Conservation (phyloP, 1,139 yeast genomes). For the Suhomyces bolitotheri region DNA sequence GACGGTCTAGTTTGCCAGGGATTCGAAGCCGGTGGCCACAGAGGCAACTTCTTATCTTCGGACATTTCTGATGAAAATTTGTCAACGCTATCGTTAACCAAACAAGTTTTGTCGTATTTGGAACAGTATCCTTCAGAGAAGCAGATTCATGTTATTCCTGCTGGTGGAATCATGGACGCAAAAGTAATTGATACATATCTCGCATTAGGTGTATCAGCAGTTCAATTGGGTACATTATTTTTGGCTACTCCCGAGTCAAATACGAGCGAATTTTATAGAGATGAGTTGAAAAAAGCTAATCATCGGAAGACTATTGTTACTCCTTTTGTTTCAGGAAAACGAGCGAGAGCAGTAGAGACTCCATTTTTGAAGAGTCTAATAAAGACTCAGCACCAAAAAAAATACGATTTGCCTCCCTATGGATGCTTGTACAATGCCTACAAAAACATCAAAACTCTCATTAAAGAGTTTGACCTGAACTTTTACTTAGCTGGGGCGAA, state of each 20-base stretch:
- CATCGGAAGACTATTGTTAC: constrained; percentile 33
- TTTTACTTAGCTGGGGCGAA: constrained; percentile 39
- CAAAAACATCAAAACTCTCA: constrained; percentile 23
- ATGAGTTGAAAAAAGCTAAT: constrained; percentile 5
- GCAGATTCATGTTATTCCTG: constrained; percentile 33
- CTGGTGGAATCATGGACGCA: constrained; percentile 48
- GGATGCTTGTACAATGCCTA: constrained; percentile 39
- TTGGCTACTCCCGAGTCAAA: constrained; percentile 37
- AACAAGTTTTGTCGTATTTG: constrained; percentile 20
- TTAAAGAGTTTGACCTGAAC: constrained; percentile 22
- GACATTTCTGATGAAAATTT: constrained; percentile 33
- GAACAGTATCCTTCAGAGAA: constrained; percentile 18
- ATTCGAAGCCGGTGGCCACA: constrained; percentile 56
- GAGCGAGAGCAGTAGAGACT: constrained; percentile 39
- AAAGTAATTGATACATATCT: constrained; percentile 27
- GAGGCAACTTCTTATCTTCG: constrained; percentile 42
- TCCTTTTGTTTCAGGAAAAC: constrained; percentile 38
- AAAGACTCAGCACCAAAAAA: background rate
- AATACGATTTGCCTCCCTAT: constrained; percentile 33
- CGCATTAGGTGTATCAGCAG: constrained; percentile 44
- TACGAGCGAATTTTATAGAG: constrained; percentile 22
- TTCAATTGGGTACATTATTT: constrained; percentile 49
- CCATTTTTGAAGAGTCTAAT: constrained; percentile 26
- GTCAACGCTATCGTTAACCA: constrained; percentile 35
- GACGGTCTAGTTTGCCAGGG: constrained; percentile 52